Percentiles rank a stretch among this genome's conserved stretches.
These are phyloP conservation scores for Passiflora organensis DNA, from an alignment of 345 rosid genomes.

Conservation along the genomic window DNA sequence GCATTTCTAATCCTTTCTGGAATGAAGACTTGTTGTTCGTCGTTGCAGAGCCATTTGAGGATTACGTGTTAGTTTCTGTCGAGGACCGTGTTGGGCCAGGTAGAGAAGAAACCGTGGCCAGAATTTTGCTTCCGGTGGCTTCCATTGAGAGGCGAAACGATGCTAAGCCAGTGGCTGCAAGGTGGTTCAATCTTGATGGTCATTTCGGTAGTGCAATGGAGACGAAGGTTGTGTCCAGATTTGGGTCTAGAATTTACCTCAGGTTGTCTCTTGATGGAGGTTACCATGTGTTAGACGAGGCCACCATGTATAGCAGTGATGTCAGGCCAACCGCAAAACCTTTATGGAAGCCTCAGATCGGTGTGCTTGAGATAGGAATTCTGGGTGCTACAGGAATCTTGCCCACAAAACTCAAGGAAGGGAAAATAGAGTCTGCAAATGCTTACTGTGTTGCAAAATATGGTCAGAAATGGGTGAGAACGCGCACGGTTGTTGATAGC, in stretches of 20 bases:
- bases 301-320: slow-evolving; percentile 56
- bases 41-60: slow-evolving; percentile 71
- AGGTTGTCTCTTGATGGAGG: slow-evolving; percentile 62
- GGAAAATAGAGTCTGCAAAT: slow-evolving; percentile 49
- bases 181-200: slow-evolving; percentile 64
- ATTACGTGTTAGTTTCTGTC: slow-evolving; percentile 40
- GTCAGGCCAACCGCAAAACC: slow-evolving; percentile 55
- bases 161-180: slow-evolving; percentile 46
- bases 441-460: slow-evolving; percentile 73
- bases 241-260: slow-evolving; percentile 58
- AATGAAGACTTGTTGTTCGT: slow-evolving; percentile 68
- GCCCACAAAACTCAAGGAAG: slow-evolving; percentile 56
- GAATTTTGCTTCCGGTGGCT: slow-evolving; percentile 43
- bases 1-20: slow-evolving; percentile 60
- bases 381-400: slow-evolving; percentile 55
- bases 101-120: slow-evolving; percentile 48
- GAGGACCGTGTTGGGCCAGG: slow-evolving; percentile 53
- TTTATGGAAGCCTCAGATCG: slow-evolving; percentile 63
- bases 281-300: slow-evolving; percentile 66
- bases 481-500: slow-evolving; percentile 57
- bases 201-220: slow-evolving; percentile 28
- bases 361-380: slow-evolving; percentile 73
- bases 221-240: slow-evolving; percentile 32
- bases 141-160: slow-evolving; percentile 43
- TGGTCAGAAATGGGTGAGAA: slow-evolving; percentile 74